Conservation (phyloP, 208 protist species). For the Naegleria lovaniensis region DNA sequence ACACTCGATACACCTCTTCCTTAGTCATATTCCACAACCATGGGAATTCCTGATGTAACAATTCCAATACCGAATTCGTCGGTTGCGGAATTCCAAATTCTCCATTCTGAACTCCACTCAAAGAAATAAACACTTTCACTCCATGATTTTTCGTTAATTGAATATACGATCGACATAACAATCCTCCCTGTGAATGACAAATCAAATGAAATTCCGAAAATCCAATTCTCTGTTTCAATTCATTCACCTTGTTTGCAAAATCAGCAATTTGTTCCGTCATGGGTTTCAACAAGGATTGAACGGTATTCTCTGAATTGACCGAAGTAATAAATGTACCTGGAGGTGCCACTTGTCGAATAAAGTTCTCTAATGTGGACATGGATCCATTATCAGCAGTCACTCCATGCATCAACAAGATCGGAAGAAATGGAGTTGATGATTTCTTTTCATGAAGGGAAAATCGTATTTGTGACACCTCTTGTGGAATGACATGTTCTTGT, state of each 20-base stretch:
- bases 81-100: not conserved
- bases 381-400: not conserved
- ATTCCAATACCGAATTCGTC: not conserved
- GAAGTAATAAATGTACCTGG: not conserved
- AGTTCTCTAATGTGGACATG: not conserved
- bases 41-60: not conserved
- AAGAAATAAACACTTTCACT: not conserved
- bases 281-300: not conserved
- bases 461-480: too few relatives aligned
- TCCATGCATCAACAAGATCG: not conserved
- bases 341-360: not conserved
- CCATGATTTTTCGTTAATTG: not conserved
- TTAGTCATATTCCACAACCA: not conserved
- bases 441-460: too few relatives aligned
- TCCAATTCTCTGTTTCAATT: not conserved
- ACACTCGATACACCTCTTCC: not conserved
- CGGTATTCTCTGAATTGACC: not conserved
- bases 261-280: not conserved
- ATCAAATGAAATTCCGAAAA: not conserved
- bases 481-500: too few relatives aligned
- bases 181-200: slow-evolving; percentile 12
- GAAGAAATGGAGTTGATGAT: not conserved
- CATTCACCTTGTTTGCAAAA: not conserved
- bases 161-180: not conserved
- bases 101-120: not conserved